A percentile compares a stretch with the other conserved stretches of the same genome.
Conservation (phyloP, 768 basidiomycete genomes). For the Xerocomellus chrysenteron region DNA sequence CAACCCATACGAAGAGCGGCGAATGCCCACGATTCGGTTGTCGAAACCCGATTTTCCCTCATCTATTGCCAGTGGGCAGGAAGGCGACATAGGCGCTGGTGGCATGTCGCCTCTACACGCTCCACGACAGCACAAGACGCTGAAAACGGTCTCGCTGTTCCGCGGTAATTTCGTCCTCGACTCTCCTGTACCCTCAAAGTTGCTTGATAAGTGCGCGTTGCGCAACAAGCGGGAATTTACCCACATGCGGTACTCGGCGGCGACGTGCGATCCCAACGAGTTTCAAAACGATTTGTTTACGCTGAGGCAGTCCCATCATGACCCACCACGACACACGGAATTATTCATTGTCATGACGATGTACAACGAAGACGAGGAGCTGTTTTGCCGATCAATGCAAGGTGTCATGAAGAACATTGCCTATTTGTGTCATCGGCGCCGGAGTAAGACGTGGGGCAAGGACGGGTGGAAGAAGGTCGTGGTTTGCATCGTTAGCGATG, state of each 20-base stretch:
- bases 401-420: constrained; percentile 94
- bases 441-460: constrained; percentile 94
- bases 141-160: constrained; percentile 90
- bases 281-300: constrained; percentile 78
- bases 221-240: constrained; percentile 88
- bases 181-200: constrained; percentile 84
- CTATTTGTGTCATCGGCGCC: constrained; percentile 80
- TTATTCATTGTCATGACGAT: constrained; percentile 98
- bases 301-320: constrained; percentile 86
- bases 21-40: too few species aligned
- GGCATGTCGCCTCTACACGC: constrained; percentile 67
- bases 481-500: constrained; percentile 89
- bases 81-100: too few species aligned
- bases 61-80: too few species aligned
- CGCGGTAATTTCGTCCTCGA: constrained; percentile 94
- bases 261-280: constrained; percentile 94
- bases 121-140: constrained; percentile 87
- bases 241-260: constrained; percentile 94
- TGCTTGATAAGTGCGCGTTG: constrained; percentile 78
- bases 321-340: constrained; percentile 88
- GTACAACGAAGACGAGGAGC: constrained; percentile 92
- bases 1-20: constrained; percentile 14
- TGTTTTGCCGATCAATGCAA: constrained; percentile 93
- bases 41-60: too few species aligned
- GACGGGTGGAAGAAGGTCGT: constrained; percentile 99